phyloP scores from a whole-genome alignment of 208 protist species.

The Trypanosoma rangeli region DNA sequence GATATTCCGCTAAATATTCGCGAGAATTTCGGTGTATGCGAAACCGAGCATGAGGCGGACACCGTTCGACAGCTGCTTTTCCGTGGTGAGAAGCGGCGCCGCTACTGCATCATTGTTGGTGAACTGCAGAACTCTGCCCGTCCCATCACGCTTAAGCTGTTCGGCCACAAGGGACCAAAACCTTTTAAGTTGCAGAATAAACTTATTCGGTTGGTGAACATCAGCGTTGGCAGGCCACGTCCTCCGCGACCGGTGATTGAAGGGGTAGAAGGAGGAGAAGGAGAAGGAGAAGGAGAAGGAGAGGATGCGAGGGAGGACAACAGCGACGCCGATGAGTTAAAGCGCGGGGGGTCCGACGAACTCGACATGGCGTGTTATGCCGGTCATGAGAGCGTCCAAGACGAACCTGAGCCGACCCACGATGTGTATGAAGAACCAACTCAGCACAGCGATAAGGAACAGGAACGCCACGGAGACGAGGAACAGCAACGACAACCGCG shows the following conservation, averaged over 20 bases:
- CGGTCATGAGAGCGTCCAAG: not conserved
- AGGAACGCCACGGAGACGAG: not conserved
- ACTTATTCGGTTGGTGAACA: slow-evolving; percentile 78
- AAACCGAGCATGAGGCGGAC: slow-evolving; percentile 47
- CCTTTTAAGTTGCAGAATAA: slow-evolving; percentile 87
- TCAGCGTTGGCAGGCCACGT: slow-evolving; percentile 74
- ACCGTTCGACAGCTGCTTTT: slow-evolving; percentile 80
- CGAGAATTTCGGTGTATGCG: slow-evolving; percentile 44
- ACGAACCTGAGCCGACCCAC: not conserved
- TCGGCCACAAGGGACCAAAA: slow-evolving; percentile 78
- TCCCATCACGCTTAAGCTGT: slow-evolving; percentile 72
- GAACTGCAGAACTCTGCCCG: slow-evolving; percentile 60
- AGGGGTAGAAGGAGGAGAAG: slow-evolving; percentile 24
- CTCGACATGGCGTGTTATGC: not conserved
- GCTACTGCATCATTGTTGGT: slow-evolving; percentile 83
- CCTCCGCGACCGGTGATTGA: slow-evolving; percentile 31
- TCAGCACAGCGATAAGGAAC: not conserved
- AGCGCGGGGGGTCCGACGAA: not conserved
- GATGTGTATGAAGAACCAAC: not conserved
- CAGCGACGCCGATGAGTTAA: not conserved
- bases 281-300: slow-evolving; percentile 19
- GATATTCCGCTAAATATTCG: slow-evolving; percentile 49
- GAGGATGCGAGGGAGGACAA: slow-evolving; percentile 15
- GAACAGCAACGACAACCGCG: not conserved
- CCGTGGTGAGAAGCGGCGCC: slow-evolving; percentile 77